These are phyloP conservation scores for Apiospora koreana DNA, from an alignment of 2,329 filamentous ascomycete genomes.

Conservation along the genomic window DNA sequence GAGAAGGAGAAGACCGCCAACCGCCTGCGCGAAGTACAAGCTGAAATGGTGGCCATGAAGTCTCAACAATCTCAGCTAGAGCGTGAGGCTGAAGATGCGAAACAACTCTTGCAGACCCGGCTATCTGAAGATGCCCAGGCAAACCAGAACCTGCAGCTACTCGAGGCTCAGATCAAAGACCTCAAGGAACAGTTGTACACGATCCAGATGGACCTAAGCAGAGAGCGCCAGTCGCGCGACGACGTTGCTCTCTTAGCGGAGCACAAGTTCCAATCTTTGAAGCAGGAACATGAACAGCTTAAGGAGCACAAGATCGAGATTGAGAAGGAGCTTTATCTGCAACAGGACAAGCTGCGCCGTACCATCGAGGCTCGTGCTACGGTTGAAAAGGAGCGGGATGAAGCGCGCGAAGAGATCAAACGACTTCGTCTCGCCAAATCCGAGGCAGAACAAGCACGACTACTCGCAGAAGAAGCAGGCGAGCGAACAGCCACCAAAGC, in stretches of 20 bases:
- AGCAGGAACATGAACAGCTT: constrained; percentile 81
- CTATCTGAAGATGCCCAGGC: constrained; percentile 89
- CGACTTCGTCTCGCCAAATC: constrained; percentile 80
- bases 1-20: constrained; percentile 80
- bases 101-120: constrained; percentile 80
- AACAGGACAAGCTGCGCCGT: constrained; percentile 86
- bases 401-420: constrained; percentile 83
- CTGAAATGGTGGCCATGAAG: constrained; percentile 83
- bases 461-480: constrained; percentile 78
- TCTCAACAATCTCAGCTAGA: constrained; percentile 83
- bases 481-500: constrained; percentile 78
- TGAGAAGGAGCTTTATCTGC: constrained; percentile 95
- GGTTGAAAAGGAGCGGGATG: constrained; percentile 85
- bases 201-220: constrained; percentile 83
- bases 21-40: constrained; percentile 81
- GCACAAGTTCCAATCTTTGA: constrained; percentile 80
- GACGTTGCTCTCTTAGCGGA: constrained; percentile 90
- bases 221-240: constrained; percentile 89
- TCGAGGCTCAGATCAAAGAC: constrained; percentile 85
- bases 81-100: constrained; percentile 86
- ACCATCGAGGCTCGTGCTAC: constrained; percentile 78
- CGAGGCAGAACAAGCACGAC: constrained; percentile 80
- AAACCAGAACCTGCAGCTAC: constrained; percentile 74
- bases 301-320: constrained; percentile 97
- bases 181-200: constrained; percentile 85